Base-by-base conservation (phyloP, 2,329 filamentous ascomycete genomes). In the Ambrosiella beaveri region DNA sequence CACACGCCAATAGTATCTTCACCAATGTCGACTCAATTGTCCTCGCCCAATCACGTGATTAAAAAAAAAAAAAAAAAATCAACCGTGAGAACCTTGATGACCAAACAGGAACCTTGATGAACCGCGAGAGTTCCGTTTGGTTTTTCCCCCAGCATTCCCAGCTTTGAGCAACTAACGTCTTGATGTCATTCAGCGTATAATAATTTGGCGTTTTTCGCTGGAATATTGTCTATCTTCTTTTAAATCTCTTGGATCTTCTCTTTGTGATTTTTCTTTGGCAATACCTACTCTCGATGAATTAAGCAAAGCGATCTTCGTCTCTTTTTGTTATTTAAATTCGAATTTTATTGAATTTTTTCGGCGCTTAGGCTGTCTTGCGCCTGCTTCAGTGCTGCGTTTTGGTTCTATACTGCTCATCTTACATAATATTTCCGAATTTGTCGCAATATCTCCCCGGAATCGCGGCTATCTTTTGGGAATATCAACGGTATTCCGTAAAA, bases 41-140 rank as follows among this genome's bases (percentile, higher is more conserved):
- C 27, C 27, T 27, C 27, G 3, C 3, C 27, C 27, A 27, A 27
- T 27, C 27, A 27, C 27, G 27, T 27, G 27, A 27, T 27, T 27
- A 27, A 2, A 2, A 27, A 27, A 19, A 19, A 19, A 19, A 19
- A 19, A 19, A 19, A 19, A 19, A 19, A 19, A 19, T 19, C 19
- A 27, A 27, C 27, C 3, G 52, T 54, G n/a, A 54, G 52, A 54
- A 54, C 52, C 52, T 54, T 54, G 52, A 54, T 54, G 52, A 38
- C 15, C 52, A 41, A 15, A 27, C 39, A 38, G 52, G 52, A 40
- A 54, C 52, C 52, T 41, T 54, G 52, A 41, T 54, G 52, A 54
- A 36, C n/a, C 37, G 38, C 38, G n/a, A 40, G 13, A 39, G 38
- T 56, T 56, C 41, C 54, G 44, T 49, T 54, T 54, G 15, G 15